Conservation (phyloP, 352 stramenopile genomes). For the Blastocystis sp. region DNA sequence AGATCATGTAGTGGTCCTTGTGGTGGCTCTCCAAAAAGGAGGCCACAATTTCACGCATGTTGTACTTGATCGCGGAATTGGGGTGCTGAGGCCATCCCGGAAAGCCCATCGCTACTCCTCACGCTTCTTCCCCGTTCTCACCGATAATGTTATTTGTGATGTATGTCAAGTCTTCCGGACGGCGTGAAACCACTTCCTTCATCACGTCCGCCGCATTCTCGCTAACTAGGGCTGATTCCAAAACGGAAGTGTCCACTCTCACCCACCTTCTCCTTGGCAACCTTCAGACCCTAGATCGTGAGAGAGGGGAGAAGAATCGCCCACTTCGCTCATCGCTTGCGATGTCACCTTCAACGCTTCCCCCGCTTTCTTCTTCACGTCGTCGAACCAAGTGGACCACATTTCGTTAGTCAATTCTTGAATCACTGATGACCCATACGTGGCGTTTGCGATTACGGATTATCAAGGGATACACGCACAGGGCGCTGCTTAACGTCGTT, state of each 20-base stretch:
- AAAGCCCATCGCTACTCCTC: conserved; percentile 66
- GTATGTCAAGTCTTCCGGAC: conserved; percentile 66
- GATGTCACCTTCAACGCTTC: conserved; percentile 43
- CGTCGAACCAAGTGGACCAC: conserved; percentile 62
- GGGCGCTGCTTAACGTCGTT: too few species aligned
- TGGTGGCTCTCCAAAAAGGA: conserved; percentile 57
- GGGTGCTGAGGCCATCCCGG: conserved; percentile 61
- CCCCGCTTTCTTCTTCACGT: conserved; percentile 52
- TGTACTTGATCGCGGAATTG: conserved; percentile 32
- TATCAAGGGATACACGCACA: too few species aligned
- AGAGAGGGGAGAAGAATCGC: neutral
- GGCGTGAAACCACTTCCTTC: conserved; percentile 51
- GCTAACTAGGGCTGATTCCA: conserved; percentile 24
- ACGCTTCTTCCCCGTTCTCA: neutral
- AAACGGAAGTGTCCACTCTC: conserved; percentile 21
- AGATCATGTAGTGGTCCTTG: conserved; percentile 69
- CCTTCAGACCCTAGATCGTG: conserved; percentile 42
- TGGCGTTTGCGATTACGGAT: too few species aligned
- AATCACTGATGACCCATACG: too few species aligned
- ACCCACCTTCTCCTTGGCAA: conserved; percentile 59
- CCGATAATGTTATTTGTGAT: conserved; percentile 65
- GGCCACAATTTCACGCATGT: conserved; percentile 53
- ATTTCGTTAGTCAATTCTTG: neutral
- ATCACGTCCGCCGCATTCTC: conserved; percentile 64
- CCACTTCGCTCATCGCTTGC: conserved; percentile 20